These are phyloP conservation scores for Fonsecaea nubica DNA, from an alignment of 2,329 filamentous ascomycete species.

Conservation along the genomic window DNA sequence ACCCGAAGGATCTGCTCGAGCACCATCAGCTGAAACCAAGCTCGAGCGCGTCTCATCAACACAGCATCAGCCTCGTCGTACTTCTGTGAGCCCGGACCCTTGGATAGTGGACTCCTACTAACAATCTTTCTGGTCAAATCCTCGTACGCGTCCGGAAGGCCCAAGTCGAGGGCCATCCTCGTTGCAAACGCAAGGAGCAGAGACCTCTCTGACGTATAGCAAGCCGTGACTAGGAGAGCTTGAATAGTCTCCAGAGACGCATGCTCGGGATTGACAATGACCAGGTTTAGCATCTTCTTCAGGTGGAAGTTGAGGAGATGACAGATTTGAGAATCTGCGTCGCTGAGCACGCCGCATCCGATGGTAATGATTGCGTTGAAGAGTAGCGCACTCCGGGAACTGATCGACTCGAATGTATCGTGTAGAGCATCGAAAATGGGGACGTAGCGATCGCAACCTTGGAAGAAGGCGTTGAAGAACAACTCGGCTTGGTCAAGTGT, in stretches of 20 bases:
- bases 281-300: constrained; percentile 54
- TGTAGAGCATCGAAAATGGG: constrained; percentile 55
- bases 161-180: constrained; percentile 58
- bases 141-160: constrained; percentile 54
- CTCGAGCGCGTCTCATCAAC: constrained; percentile 54
- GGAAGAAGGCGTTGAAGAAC: constrained; percentile 48
- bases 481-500: constrained; percentile 45
- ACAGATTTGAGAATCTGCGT: constrained; percentile 45
- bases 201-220: constrained; percentile 61
- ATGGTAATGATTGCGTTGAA: constrained; percentile 61
- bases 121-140: constrained; percentile 46
- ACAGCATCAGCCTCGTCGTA: constrained; percentile 27
- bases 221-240: constrained; percentile 59
- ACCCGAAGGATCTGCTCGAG: constrained; percentile 59
- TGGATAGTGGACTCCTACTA: constrained; percentile 35
- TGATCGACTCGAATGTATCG: constrained; percentile 57
- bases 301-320: constrained; percentile 54
- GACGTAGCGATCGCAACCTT: constrained; percentile 56
- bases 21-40: constrained; percentile 62
- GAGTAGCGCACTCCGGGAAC: constrained; percentile 56
- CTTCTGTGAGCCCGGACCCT: not conserved
- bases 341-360: constrained; percentile 54
- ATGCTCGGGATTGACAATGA: constrained; percentile 50
- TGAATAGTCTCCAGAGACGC: constrained; percentile 59
- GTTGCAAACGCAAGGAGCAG: constrained; percentile 59